phyloP scores from a whole-genome alignment of 495 filamentous ascomycete genomes.

The Penicillium cinerascens region DNA sequence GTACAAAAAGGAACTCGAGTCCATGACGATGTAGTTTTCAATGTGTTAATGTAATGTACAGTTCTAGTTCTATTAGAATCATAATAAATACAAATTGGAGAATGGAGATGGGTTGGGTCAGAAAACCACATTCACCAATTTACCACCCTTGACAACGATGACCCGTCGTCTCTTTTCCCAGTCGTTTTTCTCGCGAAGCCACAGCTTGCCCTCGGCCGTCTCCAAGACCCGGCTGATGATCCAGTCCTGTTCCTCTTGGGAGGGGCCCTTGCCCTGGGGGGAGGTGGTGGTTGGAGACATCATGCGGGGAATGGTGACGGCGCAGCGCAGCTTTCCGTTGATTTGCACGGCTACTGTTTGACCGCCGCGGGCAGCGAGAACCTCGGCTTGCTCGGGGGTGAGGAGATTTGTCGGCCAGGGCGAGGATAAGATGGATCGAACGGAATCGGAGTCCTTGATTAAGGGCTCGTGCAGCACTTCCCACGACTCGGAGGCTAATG shows the following conservation, averaged over 20 bases:
- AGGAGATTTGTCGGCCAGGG: conserved; percentile 51
- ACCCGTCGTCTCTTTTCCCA: conserved; percentile 44
- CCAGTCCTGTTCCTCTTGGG: conserved; percentile 47
- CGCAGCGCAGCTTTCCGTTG: conserved; percentile 69
- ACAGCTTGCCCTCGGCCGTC: conserved; percentile 43
- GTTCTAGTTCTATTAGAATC: not conserved
- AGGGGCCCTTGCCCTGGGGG: conserved; percentile 9
- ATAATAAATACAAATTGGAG: conserved; percentile 1
- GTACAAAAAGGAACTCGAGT: too few relatives aligned
- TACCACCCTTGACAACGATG: conserved; percentile 47
- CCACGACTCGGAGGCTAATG: conserved; percentile 79
- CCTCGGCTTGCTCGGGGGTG: conserved; percentile 44
- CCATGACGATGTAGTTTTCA: not conserved
- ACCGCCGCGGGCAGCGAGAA: conserved; percentile 36
- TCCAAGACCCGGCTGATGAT: conserved; percentile 51
- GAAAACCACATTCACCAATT: conserved; percentile 49
- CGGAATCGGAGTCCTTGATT: conserved; percentile 10
- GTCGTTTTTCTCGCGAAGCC: conserved; percentile 46
- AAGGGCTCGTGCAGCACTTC: conserved; percentile 46
- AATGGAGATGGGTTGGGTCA: conserved; percentile 8
- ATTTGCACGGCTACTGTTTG: conserved; percentile 65
- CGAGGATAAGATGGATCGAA: conserved; percentile 44
- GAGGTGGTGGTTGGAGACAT: conserved; percentile 20
- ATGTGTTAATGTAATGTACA: conserved; percentile 2
- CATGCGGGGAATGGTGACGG: conserved; percentile 51